These are phyloP conservation scores for Asterochloris erici DNA, from an alignment of 139 green algal species.

Conservation along the genomic window DNA sequence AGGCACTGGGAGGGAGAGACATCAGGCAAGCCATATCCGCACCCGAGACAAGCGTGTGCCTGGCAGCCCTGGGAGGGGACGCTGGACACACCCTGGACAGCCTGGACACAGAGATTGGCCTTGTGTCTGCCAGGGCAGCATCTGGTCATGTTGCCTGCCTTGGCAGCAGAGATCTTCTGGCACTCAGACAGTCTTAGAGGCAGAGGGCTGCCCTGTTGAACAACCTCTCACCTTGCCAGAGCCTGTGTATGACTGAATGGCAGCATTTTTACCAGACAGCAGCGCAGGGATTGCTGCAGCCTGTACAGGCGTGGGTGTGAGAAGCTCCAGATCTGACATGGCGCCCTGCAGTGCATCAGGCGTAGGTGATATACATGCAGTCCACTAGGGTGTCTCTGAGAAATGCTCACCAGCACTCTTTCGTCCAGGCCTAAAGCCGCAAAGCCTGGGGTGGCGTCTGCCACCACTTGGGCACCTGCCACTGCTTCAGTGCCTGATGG, in stretches of 20 bases:
- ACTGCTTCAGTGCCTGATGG: neutral
- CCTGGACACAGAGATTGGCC: neutral
- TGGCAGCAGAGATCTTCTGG: neutral
- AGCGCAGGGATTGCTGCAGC: slow-evolving; percentile 56
- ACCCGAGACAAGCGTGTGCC: neutral
- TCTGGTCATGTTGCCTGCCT: neutral
- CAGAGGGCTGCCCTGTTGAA: neutral
- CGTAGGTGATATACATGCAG: neutral
- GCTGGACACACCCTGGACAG: neutral
- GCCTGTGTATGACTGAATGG: slow-evolving; percentile 89
- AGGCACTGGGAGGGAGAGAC: neutral
- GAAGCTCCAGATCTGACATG: slow-evolving; percentile 45
- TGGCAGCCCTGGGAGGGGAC: neutral
- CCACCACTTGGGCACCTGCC: neutral
- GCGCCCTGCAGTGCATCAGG: slow-evolving; percentile 32
- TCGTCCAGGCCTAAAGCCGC: neutral
- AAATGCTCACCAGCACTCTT: neutral
- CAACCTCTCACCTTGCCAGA: slow-evolving; percentile 76
- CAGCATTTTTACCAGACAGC: slow-evolving; percentile 58
- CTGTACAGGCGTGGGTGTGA: slow-evolving; percentile 74
- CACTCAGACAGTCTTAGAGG: neutral
- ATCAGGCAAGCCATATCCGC: neutral
- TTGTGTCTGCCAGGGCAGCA: neutral
- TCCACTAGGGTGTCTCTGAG: neutral
- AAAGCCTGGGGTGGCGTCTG: neutral